phyloP scores from a whole-genome alignment of 805 yeast species.

The Metschnikowia rubicola region DNA sequence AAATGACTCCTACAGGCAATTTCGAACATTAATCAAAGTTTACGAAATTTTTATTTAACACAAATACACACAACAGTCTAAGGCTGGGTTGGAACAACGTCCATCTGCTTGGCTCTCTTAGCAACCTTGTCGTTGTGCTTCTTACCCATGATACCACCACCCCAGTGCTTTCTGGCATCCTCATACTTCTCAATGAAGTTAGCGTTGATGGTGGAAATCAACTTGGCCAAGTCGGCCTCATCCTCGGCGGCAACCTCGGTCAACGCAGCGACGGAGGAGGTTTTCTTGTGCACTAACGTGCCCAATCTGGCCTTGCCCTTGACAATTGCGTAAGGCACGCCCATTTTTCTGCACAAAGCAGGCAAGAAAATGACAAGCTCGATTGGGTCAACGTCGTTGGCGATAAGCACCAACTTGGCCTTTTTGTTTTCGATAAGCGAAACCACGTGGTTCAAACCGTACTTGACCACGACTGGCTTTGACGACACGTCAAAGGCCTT shows the following conservation, averaged over 20 bases:
- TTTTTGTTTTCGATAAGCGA: slow-evolving; percentile 96
- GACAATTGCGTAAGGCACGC: slow-evolving; percentile 97
- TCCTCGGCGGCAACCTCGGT: slow-evolving; percentile 94
- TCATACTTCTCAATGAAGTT: slow-evolving; percentile 94
- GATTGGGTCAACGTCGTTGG: slow-evolving; percentile 98
- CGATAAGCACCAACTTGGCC: slow-evolving; percentile 94
- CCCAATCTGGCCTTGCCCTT: slow-evolving; percentile 99
- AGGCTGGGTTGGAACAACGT: slow-evolving; percentile 23
- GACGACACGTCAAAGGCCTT: slow-evolving; percentile 93
- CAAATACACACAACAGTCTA: not conserved
- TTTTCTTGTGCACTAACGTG: slow-evolving; percentile 94
- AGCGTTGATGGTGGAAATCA: slow-evolving; percentile 88
- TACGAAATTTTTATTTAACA: not conserved
- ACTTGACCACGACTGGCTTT: slow-evolving; percentile 95
- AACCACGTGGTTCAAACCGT: slow-evolving; percentile 99
- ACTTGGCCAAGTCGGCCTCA: slow-evolving; percentile 89
- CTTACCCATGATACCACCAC: slow-evolving; percentile 98
- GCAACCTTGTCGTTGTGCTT: slow-evolving; percentile 85
- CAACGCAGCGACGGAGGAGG: slow-evolving; percentile 94
- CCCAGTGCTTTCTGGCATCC: slow-evolving; percentile 98
- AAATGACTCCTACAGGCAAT: too few species aligned
- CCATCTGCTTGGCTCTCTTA: slow-evolving; percentile 64
- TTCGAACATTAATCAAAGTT: too few species aligned
- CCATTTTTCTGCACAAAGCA: slow-evolving; percentile 98
- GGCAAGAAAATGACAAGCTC: slow-evolving; percentile 97